Evolutionary conservation across 495 filamentous ascomycete genomes (phyloP).

Genomic region (Echria macrotheca): DNA sequence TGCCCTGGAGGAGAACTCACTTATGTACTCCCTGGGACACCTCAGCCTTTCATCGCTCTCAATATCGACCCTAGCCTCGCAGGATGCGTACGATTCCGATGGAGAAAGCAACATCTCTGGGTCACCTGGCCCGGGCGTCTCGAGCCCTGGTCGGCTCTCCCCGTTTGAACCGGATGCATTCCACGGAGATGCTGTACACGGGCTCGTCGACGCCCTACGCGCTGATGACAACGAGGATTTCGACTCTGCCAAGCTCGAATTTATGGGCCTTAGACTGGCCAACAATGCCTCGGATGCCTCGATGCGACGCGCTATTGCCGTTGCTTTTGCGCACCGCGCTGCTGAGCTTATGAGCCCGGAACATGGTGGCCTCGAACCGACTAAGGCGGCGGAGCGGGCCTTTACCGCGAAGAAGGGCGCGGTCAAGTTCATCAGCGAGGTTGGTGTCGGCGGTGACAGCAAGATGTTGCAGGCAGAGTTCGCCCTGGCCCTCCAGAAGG

Average conservation of each 20-base stretch:
- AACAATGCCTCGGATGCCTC: constrained; percentile 83
- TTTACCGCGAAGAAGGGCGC: constrained; percentile 43
- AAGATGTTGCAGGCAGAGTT: constrained; percentile 73
- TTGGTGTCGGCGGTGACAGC: constrained; percentile 42
- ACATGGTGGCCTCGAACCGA: constrained; percentile 43
- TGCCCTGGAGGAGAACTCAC: constrained; percentile 31
- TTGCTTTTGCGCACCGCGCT: constrained; percentile 77
- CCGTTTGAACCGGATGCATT: constrained; percentile 57
- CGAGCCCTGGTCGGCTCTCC: background rate
- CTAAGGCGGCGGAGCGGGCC: constrained; percentile 60
- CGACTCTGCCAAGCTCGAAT: constrained; percentile 84
- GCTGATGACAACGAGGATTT: constrained; percentile 56
- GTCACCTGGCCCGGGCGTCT: constrained; percentile 23
- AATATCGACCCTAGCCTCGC: constrained; percentile 56
- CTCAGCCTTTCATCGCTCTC: constrained; percentile 71
- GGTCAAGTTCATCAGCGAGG: constrained; percentile 46
- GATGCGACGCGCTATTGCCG: constrained; percentile 78
- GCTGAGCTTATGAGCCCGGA: constrained; percentile 62
- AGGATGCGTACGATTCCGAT: constrained; percentile 37
- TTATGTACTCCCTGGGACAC: constrained; percentile 64
- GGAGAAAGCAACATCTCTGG: no score
- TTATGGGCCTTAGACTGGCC: constrained; percentile 81
- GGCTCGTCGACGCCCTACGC: constrained; percentile 72
- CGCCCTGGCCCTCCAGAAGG: constrained; percentile 72
- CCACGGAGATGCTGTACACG: constrained; percentile 80